These are phyloP conservation scores for Staphylotrichum longicolle DNA, from an alignment of 495 filamentous ascomycete genomes.

Conservation along the genomic window DNA sequence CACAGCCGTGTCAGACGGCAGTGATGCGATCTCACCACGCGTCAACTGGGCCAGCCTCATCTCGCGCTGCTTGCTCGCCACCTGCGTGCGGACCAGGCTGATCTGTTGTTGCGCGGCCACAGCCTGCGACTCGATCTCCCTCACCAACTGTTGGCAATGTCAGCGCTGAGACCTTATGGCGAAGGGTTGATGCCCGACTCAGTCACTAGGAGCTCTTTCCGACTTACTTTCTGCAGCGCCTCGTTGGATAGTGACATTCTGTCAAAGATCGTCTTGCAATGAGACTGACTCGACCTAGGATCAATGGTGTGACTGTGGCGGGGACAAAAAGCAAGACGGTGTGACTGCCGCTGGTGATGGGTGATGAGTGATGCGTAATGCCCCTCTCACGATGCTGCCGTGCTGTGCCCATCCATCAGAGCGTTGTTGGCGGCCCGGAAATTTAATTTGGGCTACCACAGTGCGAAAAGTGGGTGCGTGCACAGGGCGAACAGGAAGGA, in stretches of 20 bases:
- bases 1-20: conserved; percentile 77
- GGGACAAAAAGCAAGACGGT: neutral
- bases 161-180: neutral
- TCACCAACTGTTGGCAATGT: conserved; percentile 64
- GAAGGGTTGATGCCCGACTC: conserved; percentile 3
- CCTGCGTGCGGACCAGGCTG: conserved; percentile 78
- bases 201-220: neutral
- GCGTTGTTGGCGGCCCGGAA: neutral
- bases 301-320: neutral
- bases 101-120: conserved; percentile 89
- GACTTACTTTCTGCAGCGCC: conserved; percentile 83
- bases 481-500: conserved; percentile 8
- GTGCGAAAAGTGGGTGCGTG: neutral
- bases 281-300: neutral
- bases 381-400: conserved; percentile 1
- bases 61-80: conserved; percentile 82
- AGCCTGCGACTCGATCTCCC: conserved; percentile 90
- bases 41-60: conserved; percentile 87
- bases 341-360: conserved; percentile 5
- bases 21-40: conserved; percentile 69
- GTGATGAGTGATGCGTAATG: neutral
- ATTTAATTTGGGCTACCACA: conserved; percentile 3
- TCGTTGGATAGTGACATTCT: conserved; percentile 95
- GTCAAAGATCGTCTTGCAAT: neutral
- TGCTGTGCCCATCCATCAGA: neutral